These are phyloP conservation scores for Lachnellula occidentalis DNA, from an alignment of 2,329 filamentous ascomycete species.

Conservation along the genomic window DNA sequence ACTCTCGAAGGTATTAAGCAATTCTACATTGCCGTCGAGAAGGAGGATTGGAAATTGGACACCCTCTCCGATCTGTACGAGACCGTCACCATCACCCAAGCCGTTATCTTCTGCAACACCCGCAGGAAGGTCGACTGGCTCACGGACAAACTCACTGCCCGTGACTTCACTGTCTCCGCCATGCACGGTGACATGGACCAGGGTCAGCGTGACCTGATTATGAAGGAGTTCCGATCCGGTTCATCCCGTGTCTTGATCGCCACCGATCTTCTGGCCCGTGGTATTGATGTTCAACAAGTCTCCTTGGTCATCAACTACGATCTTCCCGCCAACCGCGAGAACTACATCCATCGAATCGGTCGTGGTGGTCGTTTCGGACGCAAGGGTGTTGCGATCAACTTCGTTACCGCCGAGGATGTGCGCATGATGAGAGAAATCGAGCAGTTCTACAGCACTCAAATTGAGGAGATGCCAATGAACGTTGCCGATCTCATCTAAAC, in stretches of 20 bases:
- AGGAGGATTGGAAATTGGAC: conserved; percentile 99
- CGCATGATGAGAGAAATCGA: conserved; percentile 99
- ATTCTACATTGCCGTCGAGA: conserved; percentile 99
- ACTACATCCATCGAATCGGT: conserved; percentile 99
- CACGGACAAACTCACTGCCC: conserved; percentile 96
- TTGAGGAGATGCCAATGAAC: conserved; percentile 99
- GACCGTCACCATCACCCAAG: conserved; percentile 98
- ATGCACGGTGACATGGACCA: conserved; percentile 99
- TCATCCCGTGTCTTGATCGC: conserved; percentile 98
- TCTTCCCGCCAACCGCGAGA: conserved; percentile 96
- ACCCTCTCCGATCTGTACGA: conserved; percentile 98
- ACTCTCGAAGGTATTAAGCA: conserved; percentile 99
- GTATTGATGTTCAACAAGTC: conserved; percentile 99
- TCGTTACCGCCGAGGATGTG: conserved; percentile 97
- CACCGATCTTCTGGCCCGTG: conserved; percentile 95
- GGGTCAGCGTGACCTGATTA: conserved; percentile 95
- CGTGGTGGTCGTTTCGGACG: conserved; percentile 99
- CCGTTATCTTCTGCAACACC: conserved; percentile 99
- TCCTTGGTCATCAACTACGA: conserved; percentile 99
- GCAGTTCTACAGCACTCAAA: conserved; percentile 99
- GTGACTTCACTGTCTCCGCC: conserved; percentile 98
- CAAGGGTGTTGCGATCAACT: conserved; percentile 99
- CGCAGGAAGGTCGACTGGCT: conserved; percentile 99
- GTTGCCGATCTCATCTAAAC: conserved; percentile 69
- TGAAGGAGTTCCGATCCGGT: conserved; percentile 99